These are phyloP conservation scores for Cubamyces lactineus DNA, from an alignment of 768 basidiomycete species.

Conservation along the genomic window DNA sequence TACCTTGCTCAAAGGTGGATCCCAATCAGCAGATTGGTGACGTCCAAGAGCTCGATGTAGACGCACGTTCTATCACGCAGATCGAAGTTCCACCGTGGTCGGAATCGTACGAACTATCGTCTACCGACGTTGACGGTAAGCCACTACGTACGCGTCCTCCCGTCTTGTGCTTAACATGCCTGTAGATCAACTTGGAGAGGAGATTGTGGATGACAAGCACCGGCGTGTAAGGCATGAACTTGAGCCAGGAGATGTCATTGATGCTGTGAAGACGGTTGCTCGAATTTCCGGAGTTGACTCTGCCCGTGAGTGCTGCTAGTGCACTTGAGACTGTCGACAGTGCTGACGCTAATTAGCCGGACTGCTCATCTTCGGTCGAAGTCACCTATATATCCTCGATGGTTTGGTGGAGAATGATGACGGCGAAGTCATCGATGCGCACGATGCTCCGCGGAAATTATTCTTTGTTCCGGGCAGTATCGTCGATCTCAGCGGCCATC, in stretches of 20 bases:
- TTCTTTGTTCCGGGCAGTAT: constrained; percentile 86
- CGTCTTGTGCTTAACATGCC: constrained; percentile 1
- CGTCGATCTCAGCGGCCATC: constrained; percentile 77
- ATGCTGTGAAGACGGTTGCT: constrained; percentile 84
- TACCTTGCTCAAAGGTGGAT: constrained; percentile 51
- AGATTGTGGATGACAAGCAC: constrained; percentile 87
- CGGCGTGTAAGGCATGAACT: constrained; percentile 84
- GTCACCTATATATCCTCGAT: constrained; percentile 88
- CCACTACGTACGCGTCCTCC: neutral
- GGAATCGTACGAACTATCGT: constrained; percentile 68
- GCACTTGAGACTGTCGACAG: neutral
- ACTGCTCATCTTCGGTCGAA: constrained; percentile 82
- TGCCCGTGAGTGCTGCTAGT: constrained; percentile 60
- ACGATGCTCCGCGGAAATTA: constrained; percentile 79
- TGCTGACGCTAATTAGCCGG: constrained; percentile 56
- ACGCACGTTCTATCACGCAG: constrained; percentile 52
- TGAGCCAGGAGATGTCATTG: constrained; percentile 88
- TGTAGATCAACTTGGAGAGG: constrained; percentile 67
- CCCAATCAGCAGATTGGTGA: constrained; percentile 48
- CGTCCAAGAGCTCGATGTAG: constrained; percentile 54
- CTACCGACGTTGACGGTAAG: constrained; percentile 63
- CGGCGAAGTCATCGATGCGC: constrained; percentile 87
- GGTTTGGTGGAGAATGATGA: constrained; percentile 85
- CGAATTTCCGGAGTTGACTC: constrained; percentile 91
- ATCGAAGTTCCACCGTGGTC: constrained; percentile 75